A percentile compares a stretch with the other conserved stretches of the same genome.
Conservation (phyloP, 148 eudicot genomes). For the Agrostemma githago region DNA sequence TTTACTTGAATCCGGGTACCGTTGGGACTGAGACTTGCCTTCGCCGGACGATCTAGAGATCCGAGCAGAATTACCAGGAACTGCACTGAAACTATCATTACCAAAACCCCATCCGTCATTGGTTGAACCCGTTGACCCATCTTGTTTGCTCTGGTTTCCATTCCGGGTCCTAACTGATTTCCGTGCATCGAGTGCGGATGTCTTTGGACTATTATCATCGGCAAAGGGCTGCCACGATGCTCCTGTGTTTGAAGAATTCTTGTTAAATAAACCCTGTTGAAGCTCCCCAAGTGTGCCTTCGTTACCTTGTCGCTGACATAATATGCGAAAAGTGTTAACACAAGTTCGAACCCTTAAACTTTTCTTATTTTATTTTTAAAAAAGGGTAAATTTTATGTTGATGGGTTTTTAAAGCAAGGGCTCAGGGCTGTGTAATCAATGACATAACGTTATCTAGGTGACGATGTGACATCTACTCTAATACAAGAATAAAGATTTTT, state of each 20-base stretch:
- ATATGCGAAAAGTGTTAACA: not conserved
- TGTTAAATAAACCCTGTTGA: slow-evolving; percentile 46
- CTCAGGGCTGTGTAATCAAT: not conserved
- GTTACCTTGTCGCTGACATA: slow-evolving; percentile 34
- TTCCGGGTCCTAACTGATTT: slow-evolving; percentile 79
- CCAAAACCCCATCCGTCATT: slow-evolving; percentile 68
- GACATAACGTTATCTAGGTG: not conserved
- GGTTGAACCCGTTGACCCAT: slow-evolving; percentile 29
- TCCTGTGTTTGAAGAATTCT: slow-evolving; percentile 41
- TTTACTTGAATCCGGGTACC: slow-evolving; percentile 48
- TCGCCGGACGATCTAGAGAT: slow-evolving; percentile 41
- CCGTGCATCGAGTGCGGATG: slow-evolving; percentile 27
- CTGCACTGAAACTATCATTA: slow-evolving; percentile 66
- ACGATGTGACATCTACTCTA: not conserved
- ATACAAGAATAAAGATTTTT: not conserved
- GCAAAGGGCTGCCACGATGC: slow-evolving; percentile 73
- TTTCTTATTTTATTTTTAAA: not conserved
- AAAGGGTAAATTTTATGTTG: not conserved
- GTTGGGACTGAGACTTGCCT: slow-evolving; percentile 54
- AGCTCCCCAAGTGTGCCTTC: slow-evolving; percentile 56
- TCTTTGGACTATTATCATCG: slow-evolving; percentile 38
- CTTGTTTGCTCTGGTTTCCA: slow-evolving; percentile 46
- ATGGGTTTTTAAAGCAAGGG: not conserved
- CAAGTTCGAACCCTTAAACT: not conserved
- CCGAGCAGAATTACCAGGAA: slow-evolving; percentile 47